These are phyloP conservation scores for Penicillium pancosmium DNA, from an alignment of 495 filamentous ascomycete species.

Conservation along the genomic window DNA sequence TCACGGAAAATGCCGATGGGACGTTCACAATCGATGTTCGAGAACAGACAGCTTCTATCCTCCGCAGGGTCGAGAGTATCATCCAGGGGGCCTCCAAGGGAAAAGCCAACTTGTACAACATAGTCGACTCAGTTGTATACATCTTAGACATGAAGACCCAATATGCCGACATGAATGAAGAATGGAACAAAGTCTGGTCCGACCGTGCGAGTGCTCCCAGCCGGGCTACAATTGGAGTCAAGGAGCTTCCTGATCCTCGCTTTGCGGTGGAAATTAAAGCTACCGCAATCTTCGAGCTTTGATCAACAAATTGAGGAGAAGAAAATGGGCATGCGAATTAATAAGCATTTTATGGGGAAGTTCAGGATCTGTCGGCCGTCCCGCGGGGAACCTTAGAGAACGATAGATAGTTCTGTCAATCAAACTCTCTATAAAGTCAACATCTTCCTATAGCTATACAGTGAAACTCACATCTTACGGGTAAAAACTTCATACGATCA, in stretches of 20 bases:
- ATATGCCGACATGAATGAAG: conserved; percentile 45
- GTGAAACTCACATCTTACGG: no score
- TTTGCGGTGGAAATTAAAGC: conserved; percentile 41
- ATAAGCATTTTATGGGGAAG: no score
- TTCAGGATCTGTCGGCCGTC: no score
- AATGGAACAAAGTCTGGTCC: conserved; percentile 41
- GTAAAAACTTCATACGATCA: not conserved
- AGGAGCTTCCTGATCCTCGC: conserved; percentile 36
- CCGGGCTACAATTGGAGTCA: conserved; percentile 37
- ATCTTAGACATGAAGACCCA: conserved; percentile 39
- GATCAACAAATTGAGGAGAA: no score
- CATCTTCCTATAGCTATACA: no score
- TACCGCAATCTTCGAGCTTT: conserved; percentile 24
- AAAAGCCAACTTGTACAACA: conserved; percentile 33
- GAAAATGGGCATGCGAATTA: no score
- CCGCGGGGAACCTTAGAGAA: no score
- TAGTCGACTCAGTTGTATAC: conserved; percentile 40
- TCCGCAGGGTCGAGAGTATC: conserved; percentile 36
- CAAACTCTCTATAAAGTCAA: no score
- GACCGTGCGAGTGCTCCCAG: conserved; percentile 35
- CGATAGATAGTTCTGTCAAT: no score
- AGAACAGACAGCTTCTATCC: conserved; percentile 37
- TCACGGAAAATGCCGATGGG: conserved; percentile 34
- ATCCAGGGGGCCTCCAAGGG: conserved; percentile 36
- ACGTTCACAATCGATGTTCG: conserved; percentile 32